Percentiles rank a stretch among this genome's conserved stretches.
phyloP scores from a whole-genome alignment of 768 basidiomycete genomes.

The Rhodocollybia butyracea region DNA sequence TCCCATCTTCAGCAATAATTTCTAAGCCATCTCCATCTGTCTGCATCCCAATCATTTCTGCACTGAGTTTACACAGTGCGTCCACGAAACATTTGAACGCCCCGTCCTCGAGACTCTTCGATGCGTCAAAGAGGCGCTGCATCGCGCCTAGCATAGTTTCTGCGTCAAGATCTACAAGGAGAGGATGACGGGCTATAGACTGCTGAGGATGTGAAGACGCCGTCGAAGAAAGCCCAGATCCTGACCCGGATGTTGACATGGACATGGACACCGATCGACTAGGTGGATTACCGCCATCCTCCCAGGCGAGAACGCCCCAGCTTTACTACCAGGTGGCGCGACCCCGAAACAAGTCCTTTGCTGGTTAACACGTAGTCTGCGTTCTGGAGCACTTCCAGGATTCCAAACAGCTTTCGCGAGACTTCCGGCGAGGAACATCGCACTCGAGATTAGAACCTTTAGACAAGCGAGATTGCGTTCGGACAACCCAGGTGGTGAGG shows the following conservation, averaged over 20 bases:
- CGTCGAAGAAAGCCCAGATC: not conserved
- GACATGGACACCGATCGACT: slow-evolving; percentile 38
- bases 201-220: slow-evolving; percentile 12
- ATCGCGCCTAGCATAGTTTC: slow-evolving; percentile 74
- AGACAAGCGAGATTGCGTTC: slow-evolving; percentile 90
- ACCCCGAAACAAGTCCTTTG: slow-evolving; percentile 37
- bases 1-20: slow-evolving; percentile 26
- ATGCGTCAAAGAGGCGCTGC: slow-evolving; percentile 82
- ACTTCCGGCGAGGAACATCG: slow-evolving; percentile 81
- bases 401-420: slow-evolving; percentile 85
- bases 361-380: slow-evolving; percentile 86
- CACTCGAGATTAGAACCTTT: slow-evolving; percentile 74
- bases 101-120: slow-evolving; percentile 76
- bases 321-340: slow-evolving; percentile 24
- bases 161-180: slow-evolving; percentile 70
- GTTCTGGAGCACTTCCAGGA: slow-evolving; percentile 90
- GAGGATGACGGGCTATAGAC: slow-evolving; percentile 44
- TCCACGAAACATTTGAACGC: slow-evolving; percentile 76
- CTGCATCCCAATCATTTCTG: slow-evolving; percentile 93
- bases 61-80: slow-evolving; percentile 82
- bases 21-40: slow-evolving; percentile 29
- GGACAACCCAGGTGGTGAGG: slow-evolving; percentile 71
- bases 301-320: slow-evolving; percentile 30
- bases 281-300: slow-evolving; percentile 21
- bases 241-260: slow-evolving; percentile 11